These are phyloP conservation scores for Piloderma croceum DNA, from an alignment of 768 basidiomycete species.

Conservation along the genomic window DNA sequence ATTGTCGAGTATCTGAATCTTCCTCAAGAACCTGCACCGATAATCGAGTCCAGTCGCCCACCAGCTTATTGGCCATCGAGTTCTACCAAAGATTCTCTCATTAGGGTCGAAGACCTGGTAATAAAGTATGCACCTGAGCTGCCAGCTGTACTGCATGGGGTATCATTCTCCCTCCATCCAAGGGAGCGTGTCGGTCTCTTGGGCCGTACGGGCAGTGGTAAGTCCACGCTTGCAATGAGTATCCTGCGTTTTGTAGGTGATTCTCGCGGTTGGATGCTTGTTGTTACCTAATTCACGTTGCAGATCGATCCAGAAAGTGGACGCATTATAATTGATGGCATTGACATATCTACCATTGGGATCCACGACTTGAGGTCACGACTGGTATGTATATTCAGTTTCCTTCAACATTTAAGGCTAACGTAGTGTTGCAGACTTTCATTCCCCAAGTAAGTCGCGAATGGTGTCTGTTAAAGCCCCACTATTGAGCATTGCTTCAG, in stretches of 20 bases:
- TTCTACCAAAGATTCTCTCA: slow-evolving; percentile 24
- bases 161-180: slow-evolving; percentile 43
- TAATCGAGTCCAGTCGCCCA: slow-evolving; percentile 39
- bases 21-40: slow-evolving; percentile 45
- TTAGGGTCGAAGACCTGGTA: slow-evolving; percentile 43
- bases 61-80: slow-evolving; percentile 56
- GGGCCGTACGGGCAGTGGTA: slow-evolving; percentile 30
- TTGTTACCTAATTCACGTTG: neutral
- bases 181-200: slow-evolving; percentile 49
- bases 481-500: neutral
- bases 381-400: neutral
- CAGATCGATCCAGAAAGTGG: slow-evolving; percentile 34
- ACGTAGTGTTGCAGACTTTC: slow-evolving; percentile 48
- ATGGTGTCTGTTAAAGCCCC: no score
- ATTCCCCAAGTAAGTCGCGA: slow-evolving; percentile 48
- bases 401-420: neutral
- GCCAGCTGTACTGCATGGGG: slow-evolving; percentile 42
- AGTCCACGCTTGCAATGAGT: slow-evolving; percentile 34
- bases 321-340: slow-evolving; percentile 38
- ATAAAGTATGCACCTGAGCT: slow-evolving; percentile 49
- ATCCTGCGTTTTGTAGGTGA: slow-evolving; percentile 34
- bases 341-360: slow-evolving; percentile 42
- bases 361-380: slow-evolving; percentile 24
- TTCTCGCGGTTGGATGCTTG: neutral
- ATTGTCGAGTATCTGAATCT: slow-evolving; percentile 51